Evolutionary conservation across 768 basidiomycete genomes (phyloP).

Genomic region (Leccinum fibrillosum): DNA sequence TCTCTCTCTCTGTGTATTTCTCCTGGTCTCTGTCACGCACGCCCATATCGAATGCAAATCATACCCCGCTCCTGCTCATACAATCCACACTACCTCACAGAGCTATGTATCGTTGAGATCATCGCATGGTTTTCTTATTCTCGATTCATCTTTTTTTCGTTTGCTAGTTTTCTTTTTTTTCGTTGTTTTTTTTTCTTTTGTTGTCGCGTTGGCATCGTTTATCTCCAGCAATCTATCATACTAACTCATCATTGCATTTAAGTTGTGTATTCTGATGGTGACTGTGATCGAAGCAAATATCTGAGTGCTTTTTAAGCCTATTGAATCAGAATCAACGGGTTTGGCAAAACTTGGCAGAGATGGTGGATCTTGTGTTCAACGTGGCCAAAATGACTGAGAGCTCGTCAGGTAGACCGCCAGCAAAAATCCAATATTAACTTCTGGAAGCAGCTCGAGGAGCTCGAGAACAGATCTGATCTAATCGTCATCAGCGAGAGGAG

Average conservation of each 20-base stretch:
- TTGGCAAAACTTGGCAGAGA: too few relatives aligned
- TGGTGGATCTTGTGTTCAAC: too few relatives aligned
- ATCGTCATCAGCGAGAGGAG: too few relatives aligned
- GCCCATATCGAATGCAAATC: conserved; percentile 11
- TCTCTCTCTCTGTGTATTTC: neutral
- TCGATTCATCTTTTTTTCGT: neutral
- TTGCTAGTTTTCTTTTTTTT: neutral
- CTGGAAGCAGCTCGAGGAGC: too few relatives aligned
- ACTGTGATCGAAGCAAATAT: neutral
- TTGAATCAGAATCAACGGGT: too few relatives aligned
- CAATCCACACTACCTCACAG: conserved; percentile 18
- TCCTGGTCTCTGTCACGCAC: conserved; percentile 8
- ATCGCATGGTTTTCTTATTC: conserved; percentile 19
- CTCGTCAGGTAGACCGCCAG: too few relatives aligned
- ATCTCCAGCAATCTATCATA: conserved; percentile 17
- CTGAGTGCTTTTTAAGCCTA: too few relatives aligned
- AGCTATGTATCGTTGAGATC: conserved; percentile 30
- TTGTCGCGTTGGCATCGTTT: conserved; percentile 2
- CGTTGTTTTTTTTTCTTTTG: neutral
- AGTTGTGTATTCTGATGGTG: too few relatives aligned
- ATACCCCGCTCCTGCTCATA: conserved; percentile 19
- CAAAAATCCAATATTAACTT: too few relatives aligned
- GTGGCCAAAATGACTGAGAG: too few relatives aligned
- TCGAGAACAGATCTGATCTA: too few relatives aligned
- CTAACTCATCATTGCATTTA: conserved; percentile 1